phyloP scores from a whole-genome alignment of 208 protist genomes.

The Herpetomonas tarakana region DNA sequence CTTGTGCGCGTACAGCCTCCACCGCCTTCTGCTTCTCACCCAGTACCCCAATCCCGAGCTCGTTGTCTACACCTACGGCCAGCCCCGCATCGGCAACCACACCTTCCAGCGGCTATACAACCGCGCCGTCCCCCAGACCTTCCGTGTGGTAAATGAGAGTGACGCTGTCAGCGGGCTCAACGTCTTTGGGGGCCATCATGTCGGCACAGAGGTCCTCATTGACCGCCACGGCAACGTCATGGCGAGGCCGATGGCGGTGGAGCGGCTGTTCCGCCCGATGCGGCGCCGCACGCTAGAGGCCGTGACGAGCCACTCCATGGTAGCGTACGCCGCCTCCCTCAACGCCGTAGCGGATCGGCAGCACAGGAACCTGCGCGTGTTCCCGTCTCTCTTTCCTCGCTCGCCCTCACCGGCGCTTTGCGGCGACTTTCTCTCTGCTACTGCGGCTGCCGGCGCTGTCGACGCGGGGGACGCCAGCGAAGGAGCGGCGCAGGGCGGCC shows the following conservation, averaged over 20 bases:
- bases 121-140: conserved; percentile 62
- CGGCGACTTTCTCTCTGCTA: no score
- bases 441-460: no score
- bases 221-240: conserved; percentile 77
- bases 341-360: conserved; percentile 54
- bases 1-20: conserved; percentile 76
- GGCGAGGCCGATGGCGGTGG: conserved; percentile 79
- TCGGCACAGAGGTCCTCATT: conserved; percentile 78
- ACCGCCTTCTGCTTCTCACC: conserved; percentile 44
- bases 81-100: conserved; percentile 71
- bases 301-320: conserved; percentile 47
- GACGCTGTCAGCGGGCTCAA: conserved; percentile 70
- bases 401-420: no score
- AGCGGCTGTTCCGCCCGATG: conserved; percentile 61
- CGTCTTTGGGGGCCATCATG: conserved; percentile 56
- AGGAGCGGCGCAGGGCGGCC: no score
- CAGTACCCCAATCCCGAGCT: conserved; percentile 52
- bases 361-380: background rate
- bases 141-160: conserved; percentile 85
- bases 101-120: conserved; percentile 76
- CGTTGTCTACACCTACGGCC: conserved; percentile 83
- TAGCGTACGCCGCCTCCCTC: conserved; percentile 58
- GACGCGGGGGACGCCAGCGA: no score
- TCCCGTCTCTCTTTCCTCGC: background rate
- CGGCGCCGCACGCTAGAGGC: conserved; percentile 33